Base-by-base conservation (phyloP, 306 rosid genomes). In the Vigna mungo region DNA sequence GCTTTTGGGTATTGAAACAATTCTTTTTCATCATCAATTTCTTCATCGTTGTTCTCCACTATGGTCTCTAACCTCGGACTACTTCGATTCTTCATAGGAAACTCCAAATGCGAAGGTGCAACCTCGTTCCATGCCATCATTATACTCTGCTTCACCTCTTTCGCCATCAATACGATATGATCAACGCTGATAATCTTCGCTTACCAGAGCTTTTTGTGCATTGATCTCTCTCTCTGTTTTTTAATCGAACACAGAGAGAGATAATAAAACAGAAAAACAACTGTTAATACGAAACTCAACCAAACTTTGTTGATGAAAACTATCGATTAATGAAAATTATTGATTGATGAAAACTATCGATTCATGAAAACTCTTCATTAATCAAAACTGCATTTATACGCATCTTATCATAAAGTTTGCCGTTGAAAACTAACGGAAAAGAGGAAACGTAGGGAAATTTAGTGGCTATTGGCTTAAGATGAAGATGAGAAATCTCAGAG, bases 41-140 rank as follows among this genome's bases (percentile, higher is more conserved):
- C 88, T 69, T 83, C 89, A 10, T 68, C 78, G 36, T 15, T 48
- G 41, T 83, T 89, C 78, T 89, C 93, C 2, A 79, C 12, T 14
- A 87, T 89, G 23, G 88, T 83, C 83, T 84, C 91, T 48, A 89
- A 51, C 15, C 70, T 77, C 9, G 89, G 93, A 53, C 70, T n/a
- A 1, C 13, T 74, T 6, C 86, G 84, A 65, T 73, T 78, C 70
- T 65, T 89, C 86, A 39, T 11, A 17, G 82, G 84, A 67, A 58
- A 80, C 48, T 85, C 89, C 39, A 85, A 64, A 55, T 81, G 80
- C 21, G 81, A 59, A 65, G 91, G 93, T 18, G 83, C 91, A 44
- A 89, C 88, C 79, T 87, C 89, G 6, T 84, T 71, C 91, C 88
- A 87, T 1, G 88, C 83, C 79, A 51, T 84, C 89, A 70, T 80